Percentiles rank a stretch among this genome's conserved stretches.
Conservation (phyloP, 169 alveolate species). For the Plasmodium malariae region DNA sequence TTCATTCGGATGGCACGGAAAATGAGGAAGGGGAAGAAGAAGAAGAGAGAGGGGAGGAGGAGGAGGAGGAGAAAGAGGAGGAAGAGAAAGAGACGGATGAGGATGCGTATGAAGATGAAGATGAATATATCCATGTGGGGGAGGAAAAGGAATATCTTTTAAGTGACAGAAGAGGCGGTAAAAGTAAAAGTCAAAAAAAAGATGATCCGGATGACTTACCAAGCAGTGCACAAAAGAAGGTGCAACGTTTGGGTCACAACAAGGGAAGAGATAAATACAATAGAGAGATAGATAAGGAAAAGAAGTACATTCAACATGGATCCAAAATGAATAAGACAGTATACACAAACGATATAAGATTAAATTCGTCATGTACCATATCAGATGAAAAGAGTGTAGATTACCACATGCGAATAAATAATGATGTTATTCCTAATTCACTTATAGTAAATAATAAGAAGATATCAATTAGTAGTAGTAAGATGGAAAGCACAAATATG, state of each 20-base stretch:
- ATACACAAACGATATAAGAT: neutral
- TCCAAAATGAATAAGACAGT: neutral
- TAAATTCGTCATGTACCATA: neutral
- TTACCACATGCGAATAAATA: neutral
- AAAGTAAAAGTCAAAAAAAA: neutral
- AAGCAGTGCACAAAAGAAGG: neutral
- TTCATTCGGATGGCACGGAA: neutral
- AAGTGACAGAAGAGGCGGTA: neutral
- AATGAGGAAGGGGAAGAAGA: neutral
- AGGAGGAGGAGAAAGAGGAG: neutral
- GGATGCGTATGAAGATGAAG: neutral
- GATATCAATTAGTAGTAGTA: too few relatives aligned
- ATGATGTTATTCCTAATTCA: neutral
- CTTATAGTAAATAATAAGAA: neutral
- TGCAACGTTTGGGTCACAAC: neutral
- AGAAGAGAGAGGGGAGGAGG: neutral
- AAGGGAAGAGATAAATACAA: neutral
- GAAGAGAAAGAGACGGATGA: neutral
- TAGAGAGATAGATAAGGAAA: neutral
- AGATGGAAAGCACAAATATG: too few relatives aligned
- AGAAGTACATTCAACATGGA: neutral
- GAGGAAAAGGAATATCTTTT: neutral
- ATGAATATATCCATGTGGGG: neutral
- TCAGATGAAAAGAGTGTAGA: neutral
- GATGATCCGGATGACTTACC: neutral